Conservation (phyloP, 495 filamentous ascomycete genomes). For the Penicillium chermesinum region DNA sequence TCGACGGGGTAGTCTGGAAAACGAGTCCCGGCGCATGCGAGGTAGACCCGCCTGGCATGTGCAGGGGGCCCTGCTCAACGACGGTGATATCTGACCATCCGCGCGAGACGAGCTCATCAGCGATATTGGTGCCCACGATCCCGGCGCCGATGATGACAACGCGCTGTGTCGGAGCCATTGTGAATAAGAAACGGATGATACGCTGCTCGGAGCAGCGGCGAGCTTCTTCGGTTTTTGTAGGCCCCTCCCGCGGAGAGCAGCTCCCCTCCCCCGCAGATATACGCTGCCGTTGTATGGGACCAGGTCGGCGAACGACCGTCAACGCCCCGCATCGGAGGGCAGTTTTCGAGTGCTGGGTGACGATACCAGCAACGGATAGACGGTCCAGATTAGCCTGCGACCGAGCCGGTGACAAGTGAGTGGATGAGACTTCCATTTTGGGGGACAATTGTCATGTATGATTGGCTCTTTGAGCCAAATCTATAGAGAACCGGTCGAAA, state of each 20-base stretch:
- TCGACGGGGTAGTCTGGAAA: conserved; percentile 46
- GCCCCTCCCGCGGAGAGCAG: conserved; percentile 12
- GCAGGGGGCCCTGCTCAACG: conserved; percentile 47
- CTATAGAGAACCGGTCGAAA: conserved; percentile 5
- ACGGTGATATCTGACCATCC: conserved; percentile 51
- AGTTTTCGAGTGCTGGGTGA: conserved; percentile 6
- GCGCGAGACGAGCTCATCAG: conserved; percentile 46
- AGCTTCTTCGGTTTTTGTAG: conserved; percentile 5
- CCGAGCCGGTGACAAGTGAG: conserved; percentile 5
- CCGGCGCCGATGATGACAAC: conserved; percentile 52
- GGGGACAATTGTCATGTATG: neutral
- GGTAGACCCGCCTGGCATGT: conserved; percentile 49
- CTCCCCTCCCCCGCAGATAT: conserved; percentile 13
- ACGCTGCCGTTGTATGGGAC: conserved; percentile 9
- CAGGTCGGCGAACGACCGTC: conserved; percentile 1
- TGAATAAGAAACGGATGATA: conserved; percentile 2
- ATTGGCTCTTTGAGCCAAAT: conserved; percentile 6
- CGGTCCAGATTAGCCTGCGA: conserved; percentile 6
- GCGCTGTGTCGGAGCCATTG: conserved; percentile 22
- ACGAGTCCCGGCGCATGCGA: conserved; percentile 50
- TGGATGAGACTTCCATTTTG: conserved; percentile 15
- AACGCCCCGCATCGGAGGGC: conserved; percentile 16
- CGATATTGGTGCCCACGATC: conserved; percentile 49
- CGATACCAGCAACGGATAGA: conserved; percentile 13
- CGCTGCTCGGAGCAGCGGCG: conserved; percentile 6